Evolutionary conservation across 2,329 filamentous ascomycete genomes (phyloP).

Genomic region (Cryphonectria carpinicola): DNA sequence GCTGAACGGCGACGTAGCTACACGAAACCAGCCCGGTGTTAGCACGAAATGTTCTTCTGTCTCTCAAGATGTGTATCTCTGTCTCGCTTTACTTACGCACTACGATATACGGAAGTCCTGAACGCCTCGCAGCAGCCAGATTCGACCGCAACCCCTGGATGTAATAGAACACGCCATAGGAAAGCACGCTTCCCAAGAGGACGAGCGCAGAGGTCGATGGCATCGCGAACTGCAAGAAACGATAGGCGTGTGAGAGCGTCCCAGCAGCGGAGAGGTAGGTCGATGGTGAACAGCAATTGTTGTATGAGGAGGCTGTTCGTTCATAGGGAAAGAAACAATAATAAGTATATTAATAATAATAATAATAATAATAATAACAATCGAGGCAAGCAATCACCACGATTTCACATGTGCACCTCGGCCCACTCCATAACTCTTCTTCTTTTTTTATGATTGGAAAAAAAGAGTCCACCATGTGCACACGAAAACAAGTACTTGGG

Average conservation of each 20-base stretch:
- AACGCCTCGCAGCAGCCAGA: conserved; percentile 53
- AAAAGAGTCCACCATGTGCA: too few relatives aligned
- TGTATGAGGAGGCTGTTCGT: not conserved
- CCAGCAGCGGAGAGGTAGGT: not conserved
- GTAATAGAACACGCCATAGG: conserved; percentile 40
- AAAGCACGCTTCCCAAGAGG: conserved; percentile 39
- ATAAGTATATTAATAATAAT: too few relatives aligned
- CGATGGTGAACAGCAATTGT: not conserved
- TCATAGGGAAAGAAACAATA: not conserved
- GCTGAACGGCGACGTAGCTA: conserved; percentile 55
- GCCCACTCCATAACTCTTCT: not conserved
- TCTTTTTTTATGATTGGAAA: too few relatives aligned
- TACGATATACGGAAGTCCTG: conserved; percentile 57
- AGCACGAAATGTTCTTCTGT: conserved; percentile 18
- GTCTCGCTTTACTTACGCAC: conserved; percentile 49
- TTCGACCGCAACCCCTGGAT: conserved; percentile 46
- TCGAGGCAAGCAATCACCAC: not conserved
- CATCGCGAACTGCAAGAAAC: conserved; percentile 33
- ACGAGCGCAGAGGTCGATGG: conserved; percentile 44
- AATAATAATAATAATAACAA: too few relatives aligned
- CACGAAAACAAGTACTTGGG: not conserved
- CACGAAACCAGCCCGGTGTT: conserved; percentile 15
- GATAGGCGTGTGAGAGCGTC: too few relatives aligned
- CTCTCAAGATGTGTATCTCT: not conserved
- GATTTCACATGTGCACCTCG: not conserved